Percentiles rank a stretch among this genome's conserved stretches.
Conservation (phyloP, 2,329 filamentous ascomycete species). For the Colletotrichum godetiae region DNA sequence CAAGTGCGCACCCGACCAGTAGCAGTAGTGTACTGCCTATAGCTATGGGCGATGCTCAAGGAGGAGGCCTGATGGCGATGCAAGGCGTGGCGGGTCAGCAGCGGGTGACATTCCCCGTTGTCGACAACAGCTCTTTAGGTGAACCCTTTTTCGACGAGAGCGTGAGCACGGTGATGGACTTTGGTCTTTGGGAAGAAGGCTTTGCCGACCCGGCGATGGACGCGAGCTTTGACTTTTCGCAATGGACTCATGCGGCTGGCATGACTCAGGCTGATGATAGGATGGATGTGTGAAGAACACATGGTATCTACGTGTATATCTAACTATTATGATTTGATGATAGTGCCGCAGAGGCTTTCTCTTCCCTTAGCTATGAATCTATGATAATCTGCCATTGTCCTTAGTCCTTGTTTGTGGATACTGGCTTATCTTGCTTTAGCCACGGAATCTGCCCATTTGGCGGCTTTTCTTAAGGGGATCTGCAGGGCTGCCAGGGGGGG, state of each 20-base stretch:
- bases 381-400: not conserved
- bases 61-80: not conserved
- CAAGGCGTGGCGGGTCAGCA: not conserved
- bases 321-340: not conserved
- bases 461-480: not conserved
- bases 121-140: conserved; percentile 42
- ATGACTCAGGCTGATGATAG: conserved; percentile 33
- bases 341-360: too few species aligned
- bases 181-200: conserved; percentile 50
- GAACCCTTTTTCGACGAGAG: conserved; percentile 45
- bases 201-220: conserved; percentile 50
- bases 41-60: not conserved
- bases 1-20: not conserved
- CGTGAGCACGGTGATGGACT: conserved; percentile 44
- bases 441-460: not conserved
- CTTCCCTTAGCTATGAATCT: not conserved
- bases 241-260: conserved; percentile 39
- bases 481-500: not conserved
- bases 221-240: conserved; percentile 45
- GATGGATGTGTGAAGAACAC: conserved; percentile 17
- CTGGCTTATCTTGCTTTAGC: conserved; percentile 1
- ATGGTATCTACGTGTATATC: not conserved
- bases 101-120: conserved; percentile 41
- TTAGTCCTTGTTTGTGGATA: not conserved
- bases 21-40: not conserved